Evolutionary conservation across 2,329 filamentous ascomycete genomes (phyloP), one percentile per base, ranked within the genome.

Genomic region (Chaetomium olivaceum): DNA sequence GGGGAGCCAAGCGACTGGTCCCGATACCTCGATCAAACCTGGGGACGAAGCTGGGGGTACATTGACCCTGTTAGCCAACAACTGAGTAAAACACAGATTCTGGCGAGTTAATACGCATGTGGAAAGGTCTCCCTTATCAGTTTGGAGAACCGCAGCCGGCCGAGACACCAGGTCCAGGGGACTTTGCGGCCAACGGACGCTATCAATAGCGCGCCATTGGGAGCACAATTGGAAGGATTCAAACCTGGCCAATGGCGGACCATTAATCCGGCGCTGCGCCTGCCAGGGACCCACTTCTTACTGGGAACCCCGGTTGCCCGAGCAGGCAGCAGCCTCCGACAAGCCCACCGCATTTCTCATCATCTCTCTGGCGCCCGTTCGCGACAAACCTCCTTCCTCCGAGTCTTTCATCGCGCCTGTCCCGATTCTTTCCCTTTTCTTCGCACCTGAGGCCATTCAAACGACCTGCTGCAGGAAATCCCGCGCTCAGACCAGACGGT

Each of bases 271-370:
- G 43, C 67, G 71, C 71, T 73, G 71, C 71, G 71, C 71, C 71
- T 39, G 64, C 64, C 64, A 60, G 19, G 48, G 62, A 63, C 69
- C 70, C 70, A 64, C 68, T 57, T 55, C 6, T 57, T n/a, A 21
- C 61, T 50, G 54, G 67, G 64, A 52, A 43, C 48, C 70, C 71
- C 27, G 52, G 71, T 67, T 46, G 57, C 14, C 46, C 36, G 31
- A 67, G 63, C 69, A 73, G 71, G 71, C 71, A 73, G 71, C 71
- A 73, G 68, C 70, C 69, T 69, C 62, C 57, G 60, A 57, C 63
- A 16, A 43, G 62, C 64, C 66, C 68, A 65, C 61, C 66, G 69
- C 70, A 73, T 73, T 72, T 73, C 71, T 73, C 71, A 73, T 73
- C 71, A 69, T 65, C 68, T 61, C 67, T 67, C 70, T 61, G 14